These are phyloP conservation scores for Pythium catenulatum DNA, from an alignment of 352 stramenopile genomes.

Conservation along the genomic window DNA sequence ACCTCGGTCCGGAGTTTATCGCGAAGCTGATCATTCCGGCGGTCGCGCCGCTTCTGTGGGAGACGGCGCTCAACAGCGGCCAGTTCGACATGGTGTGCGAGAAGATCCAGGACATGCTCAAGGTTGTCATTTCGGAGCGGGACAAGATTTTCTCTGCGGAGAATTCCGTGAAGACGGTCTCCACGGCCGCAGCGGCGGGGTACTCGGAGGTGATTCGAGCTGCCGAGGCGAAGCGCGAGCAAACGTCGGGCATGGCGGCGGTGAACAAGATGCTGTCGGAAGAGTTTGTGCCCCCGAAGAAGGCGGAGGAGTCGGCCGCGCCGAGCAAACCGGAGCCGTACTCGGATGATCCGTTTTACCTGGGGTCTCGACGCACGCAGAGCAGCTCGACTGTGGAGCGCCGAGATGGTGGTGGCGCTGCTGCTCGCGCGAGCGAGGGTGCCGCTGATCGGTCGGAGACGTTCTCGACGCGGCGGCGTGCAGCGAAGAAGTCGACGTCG, in stretches of 20 bases:
- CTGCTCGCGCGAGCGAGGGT: slow-evolving; percentile 53
- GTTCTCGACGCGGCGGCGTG: slow-evolving; percentile 82
- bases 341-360: slow-evolving; percentile 87
- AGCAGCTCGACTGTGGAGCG: slow-evolving; percentile 66
- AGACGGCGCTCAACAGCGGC: slow-evolving; percentile 84
- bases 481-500: slow-evolving; percentile 81
- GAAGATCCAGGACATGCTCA: slow-evolving; percentile 94
- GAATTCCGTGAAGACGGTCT: slow-evolving; percentile 81
- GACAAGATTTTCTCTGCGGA: slow-evolving; percentile 89
- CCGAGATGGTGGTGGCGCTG: neutral
- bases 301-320: slow-evolving; percentile 59
- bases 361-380: slow-evolving; percentile 77
- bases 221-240: slow-evolving; percentile 82
- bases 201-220: slow-evolving; percentile 82
- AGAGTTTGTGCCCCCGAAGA: slow-evolving; percentile 81
- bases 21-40: slow-evolving; percentile 91
- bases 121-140: slow-evolving; percentile 87
- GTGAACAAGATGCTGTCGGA: slow-evolving; percentile 90
- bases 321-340: slow-evolving; percentile 79
- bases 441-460: slow-evolving; percentile 77
- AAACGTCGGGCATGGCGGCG: slow-evolving; percentile 77
- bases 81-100: slow-evolving; percentile 93
- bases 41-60: slow-evolving; percentile 89
- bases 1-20: slow-evolving; percentile 88
- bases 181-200: slow-evolving; percentile 78